Conservation (phyloP, 192 early-diverging fungal genomes). For the Coemansia erecta region DNA sequence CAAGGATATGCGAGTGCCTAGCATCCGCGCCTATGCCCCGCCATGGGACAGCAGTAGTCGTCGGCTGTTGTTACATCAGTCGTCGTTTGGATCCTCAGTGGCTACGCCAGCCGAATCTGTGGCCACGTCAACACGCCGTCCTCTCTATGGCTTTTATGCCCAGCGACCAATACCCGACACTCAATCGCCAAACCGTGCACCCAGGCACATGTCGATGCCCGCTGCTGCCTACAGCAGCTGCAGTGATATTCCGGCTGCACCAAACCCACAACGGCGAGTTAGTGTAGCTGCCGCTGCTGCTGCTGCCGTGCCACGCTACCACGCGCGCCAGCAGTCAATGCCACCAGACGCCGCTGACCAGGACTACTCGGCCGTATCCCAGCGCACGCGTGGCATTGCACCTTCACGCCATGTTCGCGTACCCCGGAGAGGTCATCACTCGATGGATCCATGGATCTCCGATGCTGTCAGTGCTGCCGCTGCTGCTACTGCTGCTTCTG, state of each 20-base stretch:
- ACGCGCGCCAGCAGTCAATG: constrained; percentile 1
- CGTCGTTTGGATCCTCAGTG: constrained; percentile 4
- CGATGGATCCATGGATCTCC: constrained; percentile 4
- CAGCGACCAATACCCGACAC: constrained; percentile 2
- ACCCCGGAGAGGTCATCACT: background rate
- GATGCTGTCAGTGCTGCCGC: background rate
- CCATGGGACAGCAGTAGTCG: constrained; percentile 21
- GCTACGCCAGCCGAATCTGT: background rate
- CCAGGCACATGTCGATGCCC: constrained; percentile 35
- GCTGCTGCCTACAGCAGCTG: constrained; percentile 1
- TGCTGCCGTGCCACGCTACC: background rate
- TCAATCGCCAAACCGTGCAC: background rate
- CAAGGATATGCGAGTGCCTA: background rate
- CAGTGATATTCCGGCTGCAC: too few species aligned
- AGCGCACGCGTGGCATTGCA: background rate
- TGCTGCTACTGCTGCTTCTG: too few species aligned
- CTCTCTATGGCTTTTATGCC: constrained; percentile 16
- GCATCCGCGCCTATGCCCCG: background rate
- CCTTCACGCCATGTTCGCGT: too few species aligned
- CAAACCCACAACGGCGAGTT: background rate
- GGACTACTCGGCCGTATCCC: background rate
- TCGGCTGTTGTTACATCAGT: constrained; percentile 14
- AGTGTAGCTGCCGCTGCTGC: constrained; percentile 2
- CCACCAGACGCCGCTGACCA: background rate
- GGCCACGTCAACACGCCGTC: constrained; percentile 3